Evolutionary conservation across 768 basidiomycete species (phyloP), one percentile per base, ranked within the genome.

Genomic region (Paxillus ammoniavirescens): DNA sequence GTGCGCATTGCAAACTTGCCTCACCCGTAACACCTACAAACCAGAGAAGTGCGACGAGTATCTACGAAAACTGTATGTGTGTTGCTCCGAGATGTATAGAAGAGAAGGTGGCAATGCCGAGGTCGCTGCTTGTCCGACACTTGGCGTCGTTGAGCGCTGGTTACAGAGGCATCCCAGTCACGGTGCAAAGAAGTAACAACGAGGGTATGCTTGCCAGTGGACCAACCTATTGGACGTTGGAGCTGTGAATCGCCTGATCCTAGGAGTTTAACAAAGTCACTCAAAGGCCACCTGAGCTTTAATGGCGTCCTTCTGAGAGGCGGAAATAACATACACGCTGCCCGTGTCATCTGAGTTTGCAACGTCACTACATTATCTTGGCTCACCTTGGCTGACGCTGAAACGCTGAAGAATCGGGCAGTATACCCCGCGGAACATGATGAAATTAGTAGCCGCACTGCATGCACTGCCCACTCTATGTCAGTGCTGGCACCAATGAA

Each of bases 101-200:
- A 48, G 57, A 18, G 73, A 72, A 4, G 69, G 69, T 1, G 71
- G 57, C 9, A 65, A 73, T 35, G 75, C 68, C 9, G 72, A 77
- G 53, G 83, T 84, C 4, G 82, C 35, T 35, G 82, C 84, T 0
- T 90, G 87, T 67, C 87, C 87, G 0, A 73, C 75, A 59, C 73
- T 72, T 21, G 67, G 54, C 30, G 80, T 82, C 4, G 73, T 88
- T 2, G 70, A 75, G 42, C 71, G 79, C 33, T 89, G 87, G 87
- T 59, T 87, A 35, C 81, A 79, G 59, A 72, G 72, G 58, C 81
- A 85, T 61, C 70, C 78, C 2, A 59, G 33, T 21, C 31, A 64
- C 5, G 28, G 13, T 21, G 31, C 30, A 17, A 21, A 46, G 31
- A n/a, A 1, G 15, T 31, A 38, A 41, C 5, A 35, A 28, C 47